Evolutionary conservation across 78 protist species (phyloP).

Genomic region (Protostelium mycophagum): DNA sequence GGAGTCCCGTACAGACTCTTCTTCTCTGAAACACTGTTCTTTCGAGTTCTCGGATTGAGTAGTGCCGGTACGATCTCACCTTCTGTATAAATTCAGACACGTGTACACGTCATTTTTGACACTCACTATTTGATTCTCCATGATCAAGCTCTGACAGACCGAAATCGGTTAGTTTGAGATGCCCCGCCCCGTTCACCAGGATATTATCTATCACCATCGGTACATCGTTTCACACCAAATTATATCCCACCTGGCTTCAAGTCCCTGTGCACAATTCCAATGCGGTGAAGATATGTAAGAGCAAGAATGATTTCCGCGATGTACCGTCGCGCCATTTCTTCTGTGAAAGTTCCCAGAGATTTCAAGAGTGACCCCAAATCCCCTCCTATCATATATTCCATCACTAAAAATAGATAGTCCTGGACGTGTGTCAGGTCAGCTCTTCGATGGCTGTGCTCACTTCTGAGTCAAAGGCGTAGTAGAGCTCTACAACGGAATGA

Average conservation of each 20-base stretch:
- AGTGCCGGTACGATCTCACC: neutral
- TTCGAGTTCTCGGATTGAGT: neutral
- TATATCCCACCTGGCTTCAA: slow-evolving; percentile 41
- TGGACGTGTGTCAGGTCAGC: neutral
- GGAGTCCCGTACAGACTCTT: slow-evolving; percentile 84
- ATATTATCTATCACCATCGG: slow-evolving; percentile 28
- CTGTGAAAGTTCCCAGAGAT: slow-evolving; percentile 55
- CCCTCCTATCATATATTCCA: slow-evolving; percentile 80
- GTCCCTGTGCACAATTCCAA: slow-evolving; percentile 64
- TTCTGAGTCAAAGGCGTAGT: slow-evolving; percentile 57
- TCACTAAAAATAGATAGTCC: slow-evolving; percentile 63
- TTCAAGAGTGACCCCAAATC: slow-evolving; percentile 58
- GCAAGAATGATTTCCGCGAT: slow-evolving; percentile 65
- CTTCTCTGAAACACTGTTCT: neutral
- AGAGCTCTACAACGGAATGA: slow-evolving; percentile 64
- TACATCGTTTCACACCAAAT: neutral
- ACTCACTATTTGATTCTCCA: neutral
- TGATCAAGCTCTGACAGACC: slow-evolving; percentile 44
- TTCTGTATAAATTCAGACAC: neutral
- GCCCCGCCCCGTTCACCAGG: slow-evolving; percentile 49
- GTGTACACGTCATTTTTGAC: neutral
- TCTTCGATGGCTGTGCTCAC: neutral
- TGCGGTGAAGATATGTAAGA: slow-evolving; percentile 55
- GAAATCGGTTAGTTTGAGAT: slow-evolving; percentile 65
- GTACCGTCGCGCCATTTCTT: slow-evolving; percentile 55